These are phyloP conservation scores for Brassica balearica DNA, from an alignment of 441 rosid genomes.

Conservation along the genomic window DNA sequence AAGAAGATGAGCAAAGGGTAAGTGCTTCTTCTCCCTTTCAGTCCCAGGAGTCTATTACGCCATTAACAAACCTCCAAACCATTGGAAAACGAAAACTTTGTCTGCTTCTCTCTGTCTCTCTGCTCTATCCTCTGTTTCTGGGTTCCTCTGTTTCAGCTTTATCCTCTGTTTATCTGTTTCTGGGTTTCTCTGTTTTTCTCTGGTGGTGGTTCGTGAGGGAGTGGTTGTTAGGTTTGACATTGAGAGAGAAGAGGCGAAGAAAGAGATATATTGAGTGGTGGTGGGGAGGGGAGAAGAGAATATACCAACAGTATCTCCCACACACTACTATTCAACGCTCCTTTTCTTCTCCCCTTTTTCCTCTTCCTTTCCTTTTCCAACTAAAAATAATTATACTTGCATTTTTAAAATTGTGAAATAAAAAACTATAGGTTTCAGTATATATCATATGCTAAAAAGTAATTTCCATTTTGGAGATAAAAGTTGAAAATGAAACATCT, in stretches of 20 bases:
- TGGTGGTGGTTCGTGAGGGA: slow-evolving; percentile 6
- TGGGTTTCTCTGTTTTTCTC: not conserved
- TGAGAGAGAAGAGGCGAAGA: slow-evolving; percentile 23
- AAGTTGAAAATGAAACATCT: not conserved
- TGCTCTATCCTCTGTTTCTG: not conserved
- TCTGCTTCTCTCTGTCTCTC: slow-evolving; percentile 7
- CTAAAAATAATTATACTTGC: not conserved
- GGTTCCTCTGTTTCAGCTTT: not conserved
- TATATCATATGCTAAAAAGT: not conserved
- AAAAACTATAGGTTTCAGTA: not conserved
- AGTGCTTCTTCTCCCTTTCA: slow-evolving; percentile 54
- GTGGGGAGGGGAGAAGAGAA: slow-evolving; percentile 51
- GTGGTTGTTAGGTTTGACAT: slow-evolving; percentile 39
- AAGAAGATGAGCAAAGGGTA: slow-evolving; percentile 41
- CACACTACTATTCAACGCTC: slow-evolving; percentile 36
- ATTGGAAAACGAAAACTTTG: slow-evolving; percentile 41
- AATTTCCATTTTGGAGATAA: not conserved
- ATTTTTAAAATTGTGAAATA: not conserved
- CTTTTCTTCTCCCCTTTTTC: slow-evolving; percentile 18
- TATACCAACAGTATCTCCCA: slow-evolving; percentile 61
- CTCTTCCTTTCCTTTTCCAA: slow-evolving; percentile 32
- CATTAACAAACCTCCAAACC: slow-evolving; percentile 62
- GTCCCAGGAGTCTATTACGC: slow-evolving; percentile 57
- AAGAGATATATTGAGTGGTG: slow-evolving; percentile 37
- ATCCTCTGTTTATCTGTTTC: not conserved